Base-by-base conservation (phyloP, 2,329 filamentous ascomycete genomes). In the Claviceps quebecensis region DNA sequence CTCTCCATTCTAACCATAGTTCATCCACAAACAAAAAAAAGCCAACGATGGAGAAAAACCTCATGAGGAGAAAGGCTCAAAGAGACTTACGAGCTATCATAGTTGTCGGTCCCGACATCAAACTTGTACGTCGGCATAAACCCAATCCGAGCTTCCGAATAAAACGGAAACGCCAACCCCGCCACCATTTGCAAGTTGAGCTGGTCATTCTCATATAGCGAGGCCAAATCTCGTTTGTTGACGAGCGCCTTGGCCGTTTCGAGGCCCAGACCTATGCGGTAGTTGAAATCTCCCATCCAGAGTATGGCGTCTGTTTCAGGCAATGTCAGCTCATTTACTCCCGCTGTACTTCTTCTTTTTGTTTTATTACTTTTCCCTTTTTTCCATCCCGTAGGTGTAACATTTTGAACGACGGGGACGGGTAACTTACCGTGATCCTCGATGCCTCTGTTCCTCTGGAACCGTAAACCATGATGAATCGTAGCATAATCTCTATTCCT, bases 221-320 rank as follows among this genome's bases (percentile, higher is more conserved):
- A 83, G 52, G 84, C 86, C 11, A 95, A 72, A 60, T 96, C 84
- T 26, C 78, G 73, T 51, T 78, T 75, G 59, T 83, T 78, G 51
- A 95, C 80, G 9, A 95, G 71, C 36, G 82, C 77, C 57, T 86
- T 83, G 7, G 88, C 87, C 54, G 77, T 82, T 40, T 95, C 88
- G 56, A 87, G 81, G 45, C 76, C 77, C 52, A 97, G 74, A 1
- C 90, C 91, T 59, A 98, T 95, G 17, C 93, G 84, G 67, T 98
- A 98, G 64, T 98, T 98, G 72, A 98, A 98, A 66, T 98, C 93
- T 5, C 93, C 93, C 43, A 96, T 77, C 91, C 93, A 98, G 50
- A 96, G 84, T 38, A 97, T 84, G 22, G 86, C 77, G 58, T 83
- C 80, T 76, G 45, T 26, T 38, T 36, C n/a, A 26, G 11, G 29